A percentile compares a stretch with the other conserved stretches of the same genome.
Conservation (phyloP, 305 asterid species). For the Withania somnifera region DNA sequence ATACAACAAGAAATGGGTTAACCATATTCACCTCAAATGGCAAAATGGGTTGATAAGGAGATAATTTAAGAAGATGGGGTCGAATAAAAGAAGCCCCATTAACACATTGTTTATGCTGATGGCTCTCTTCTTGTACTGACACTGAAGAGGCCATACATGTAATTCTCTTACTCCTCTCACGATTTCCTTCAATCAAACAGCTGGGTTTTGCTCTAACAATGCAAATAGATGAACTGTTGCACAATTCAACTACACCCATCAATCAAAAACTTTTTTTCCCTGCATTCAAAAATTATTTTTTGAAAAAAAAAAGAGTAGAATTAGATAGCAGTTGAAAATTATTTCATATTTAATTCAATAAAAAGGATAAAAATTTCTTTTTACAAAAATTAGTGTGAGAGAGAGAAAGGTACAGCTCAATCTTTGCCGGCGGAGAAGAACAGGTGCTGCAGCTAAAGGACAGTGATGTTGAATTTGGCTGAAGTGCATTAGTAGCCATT, state of each 20-base stretch:
- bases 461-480: not conserved
- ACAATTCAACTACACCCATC: constrained; percentile 53
- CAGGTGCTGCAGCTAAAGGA: not conserved
- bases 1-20: not conserved
- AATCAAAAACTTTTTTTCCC: constrained; percentile 9
- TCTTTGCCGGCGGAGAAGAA: not conserved
- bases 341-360: not conserved
- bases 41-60: constrained; percentile 75
- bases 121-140: constrained; percentile 27
- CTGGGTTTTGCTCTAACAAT: constrained; percentile 20
- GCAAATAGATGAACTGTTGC: constrained; percentile 35
- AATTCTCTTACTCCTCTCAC: constrained; percentile 18
- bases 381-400: not conserved
- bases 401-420: not conserved
- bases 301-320: not conserved
- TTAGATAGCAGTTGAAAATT: not conserved
- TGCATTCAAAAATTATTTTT: constrained; percentile 1
- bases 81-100: constrained; percentile 72
- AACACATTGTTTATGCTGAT: constrained; percentile 11
- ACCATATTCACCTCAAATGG: constrained; percentile 64
- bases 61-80: constrained; percentile 60
- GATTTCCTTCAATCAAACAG: constrained; percentile 6
- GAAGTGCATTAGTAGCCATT: not conserved
- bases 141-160: constrained; percentile 44
- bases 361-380: too few relatives aligned